Percentiles rank a stretch among this genome's conserved stretches.
These are phyloP conservation scores for Petasospora fabianii DNA, from an alignment of 1,139 yeast species.

Conservation along the genomic window DNA sequence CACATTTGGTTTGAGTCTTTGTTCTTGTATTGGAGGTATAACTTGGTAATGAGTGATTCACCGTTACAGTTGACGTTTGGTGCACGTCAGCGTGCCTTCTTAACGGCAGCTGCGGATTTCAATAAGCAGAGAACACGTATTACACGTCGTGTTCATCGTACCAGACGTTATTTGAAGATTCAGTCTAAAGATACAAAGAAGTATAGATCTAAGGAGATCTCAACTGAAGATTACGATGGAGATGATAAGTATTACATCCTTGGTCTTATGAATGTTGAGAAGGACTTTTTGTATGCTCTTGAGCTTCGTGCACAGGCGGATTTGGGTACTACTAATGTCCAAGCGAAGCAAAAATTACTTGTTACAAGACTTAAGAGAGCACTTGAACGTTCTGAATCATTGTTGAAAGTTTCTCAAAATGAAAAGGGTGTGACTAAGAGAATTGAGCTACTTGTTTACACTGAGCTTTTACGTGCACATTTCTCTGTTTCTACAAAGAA, in stretches of 20 bases:
- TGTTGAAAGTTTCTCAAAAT: slow-evolving; percentile 41
- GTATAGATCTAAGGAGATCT: slow-evolving; percentile 45
- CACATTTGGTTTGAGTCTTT: no score
- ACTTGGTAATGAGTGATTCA: slow-evolving; percentile 4
- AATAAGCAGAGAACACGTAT: slow-evolving; percentile 32
- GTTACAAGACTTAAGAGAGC: slow-evolving; percentile 69
- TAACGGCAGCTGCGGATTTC: slow-evolving; percentile 48
- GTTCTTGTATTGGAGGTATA: no score
- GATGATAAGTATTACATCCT: slow-evolving; percentile 47
- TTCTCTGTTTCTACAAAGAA: slow-evolving; percentile 53
- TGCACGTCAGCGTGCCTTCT: slow-evolving; percentile 44
- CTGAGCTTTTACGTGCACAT: slow-evolving; percentile 59
- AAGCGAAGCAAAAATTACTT: slow-evolving; percentile 50
- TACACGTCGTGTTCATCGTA: slow-evolving; percentile 47
- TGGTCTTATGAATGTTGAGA: slow-evolving; percentile 56
- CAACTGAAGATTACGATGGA: slow-evolving; percentile 42
- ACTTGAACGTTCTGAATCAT: slow-evolving; percentile 38
- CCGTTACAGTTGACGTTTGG: slow-evolving; percentile 46
- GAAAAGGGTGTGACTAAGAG: slow-evolving; percentile 34
- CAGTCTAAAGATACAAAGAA: slow-evolving; percentile 57
- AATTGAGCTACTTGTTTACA: slow-evolving; percentile 59
- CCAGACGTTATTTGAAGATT: slow-evolving; percentile 55
- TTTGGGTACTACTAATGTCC: slow-evolving; percentile 34
- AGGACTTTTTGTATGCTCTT: slow-evolving; percentile 65
- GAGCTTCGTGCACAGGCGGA: slow-evolving; percentile 60